Evolutionary conservation across 2,329 filamentous ascomycete genomes (phyloP), one percentile per base, ranked within the genome.

Genomic region (Aspergillus ochraceoroseus): DNA sequence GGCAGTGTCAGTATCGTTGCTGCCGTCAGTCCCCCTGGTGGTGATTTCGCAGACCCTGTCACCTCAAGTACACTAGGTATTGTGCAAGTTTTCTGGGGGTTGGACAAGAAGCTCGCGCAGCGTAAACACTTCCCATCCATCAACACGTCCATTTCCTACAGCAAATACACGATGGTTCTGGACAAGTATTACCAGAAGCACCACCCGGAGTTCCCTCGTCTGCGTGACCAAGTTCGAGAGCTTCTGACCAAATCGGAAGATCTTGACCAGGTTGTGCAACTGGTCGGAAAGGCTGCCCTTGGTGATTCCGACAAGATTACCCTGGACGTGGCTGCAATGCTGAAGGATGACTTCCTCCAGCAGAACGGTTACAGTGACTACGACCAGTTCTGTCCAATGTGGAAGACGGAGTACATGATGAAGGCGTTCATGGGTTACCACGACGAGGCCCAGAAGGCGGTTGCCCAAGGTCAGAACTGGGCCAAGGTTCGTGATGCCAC

Each of bases 361-460:
- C 92, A 98, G 68, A 98, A 98, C 72, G 92, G 92, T 49, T 98
- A 98, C 79, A 92, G 85, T 54, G 87, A 96, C 69, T 96, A 98
- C 65, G 92, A 98, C 64, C 89, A 96, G 72, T 98, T 94, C 80
- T 98, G 92, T 64, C 92, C 92, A 34, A 79, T 98, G 61, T 98
- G 92, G 92, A 98, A 98, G 83, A 98, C 92, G 0, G 85, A 94
- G 67, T 98, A 92, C 83, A 96, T 98, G 92, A 98, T 98, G 92
- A 95, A 94, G 79, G 84, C 87, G 51, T 96, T 98, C 82, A 86
- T 98, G 75, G 86, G 83, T 43, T 98, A 90, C 79, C 87, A 95
- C 65, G 94, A 98, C 59, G 92, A 98, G 74, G 83, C 87, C 15
- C 90, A 96, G 67, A 96, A 95, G 79, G 88, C 87, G 5, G 79